Conservation (phyloP, 2,329 filamentous ascomycete genomes). For the Diaporthe amygdali region DNA sequence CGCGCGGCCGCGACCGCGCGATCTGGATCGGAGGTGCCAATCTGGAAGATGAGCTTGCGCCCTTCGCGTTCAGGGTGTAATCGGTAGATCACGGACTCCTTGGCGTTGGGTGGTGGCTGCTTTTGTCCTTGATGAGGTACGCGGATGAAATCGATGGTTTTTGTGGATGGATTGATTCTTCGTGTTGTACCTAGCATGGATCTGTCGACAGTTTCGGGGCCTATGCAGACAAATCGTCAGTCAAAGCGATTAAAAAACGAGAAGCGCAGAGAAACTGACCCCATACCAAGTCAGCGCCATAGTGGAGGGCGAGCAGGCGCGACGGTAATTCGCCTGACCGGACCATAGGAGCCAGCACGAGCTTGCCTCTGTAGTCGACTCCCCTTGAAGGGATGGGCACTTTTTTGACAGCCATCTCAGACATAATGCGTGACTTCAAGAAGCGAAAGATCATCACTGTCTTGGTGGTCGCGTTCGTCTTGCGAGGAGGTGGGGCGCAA, state of each 20-base stretch:
- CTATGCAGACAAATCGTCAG: constrained; percentile 44
- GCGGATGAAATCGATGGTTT: constrained; percentile 85
- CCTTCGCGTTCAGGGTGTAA: constrained; percentile 80
- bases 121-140: constrained; percentile 71
- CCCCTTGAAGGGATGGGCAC: constrained; percentile 87
- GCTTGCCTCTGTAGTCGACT: constrained; percentile 90
- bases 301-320: constrained; percentile 85
- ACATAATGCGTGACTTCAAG: constrained; percentile 52
- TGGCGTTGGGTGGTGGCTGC: constrained; percentile 59
- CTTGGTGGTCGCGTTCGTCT: not conserved
- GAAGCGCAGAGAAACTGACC: constrained; percentile 55
- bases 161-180: constrained; percentile 75
- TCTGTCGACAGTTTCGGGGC: constrained; percentile 92
- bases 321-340: constrained; percentile 95
- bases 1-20: constrained; percentile 84
- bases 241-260: not conserved
- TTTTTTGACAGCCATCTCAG: constrained; percentile 57
- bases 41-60: constrained; percentile 82
- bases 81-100: constrained; percentile 79
- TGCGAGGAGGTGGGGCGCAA: not conserved
- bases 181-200: constrained; percentile 88
- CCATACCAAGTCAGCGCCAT: constrained; percentile 97
- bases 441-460: constrained; percentile 21
- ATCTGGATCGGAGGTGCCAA: constrained; percentile 85
- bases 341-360: constrained; percentile 97